These are phyloP conservation scores for Sparassis latifolia DNA, from an alignment of 1,284 basidiomycete species.

Conservation along the genomic window DNA sequence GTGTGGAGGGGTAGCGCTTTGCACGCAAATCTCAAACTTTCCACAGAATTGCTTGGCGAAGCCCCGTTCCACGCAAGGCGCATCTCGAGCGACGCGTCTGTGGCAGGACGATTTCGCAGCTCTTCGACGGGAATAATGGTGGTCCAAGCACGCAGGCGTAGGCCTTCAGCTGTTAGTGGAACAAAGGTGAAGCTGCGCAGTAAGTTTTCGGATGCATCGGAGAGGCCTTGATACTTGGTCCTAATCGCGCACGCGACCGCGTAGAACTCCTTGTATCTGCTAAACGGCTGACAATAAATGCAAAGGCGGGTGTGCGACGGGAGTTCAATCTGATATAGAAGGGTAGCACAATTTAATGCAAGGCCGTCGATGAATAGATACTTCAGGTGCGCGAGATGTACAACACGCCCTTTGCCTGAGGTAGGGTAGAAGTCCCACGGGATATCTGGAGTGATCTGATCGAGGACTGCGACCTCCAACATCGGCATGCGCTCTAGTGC, in stretches of 20 bases:
- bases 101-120: neutral
- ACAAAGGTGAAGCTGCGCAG: conserved; percentile 4
- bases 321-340: conserved; percentile 2
- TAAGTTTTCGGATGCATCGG: neutral
- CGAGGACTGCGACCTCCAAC: conserved; percentile 2
- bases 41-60: neutral
- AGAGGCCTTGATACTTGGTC: neutral
- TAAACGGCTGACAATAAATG: conserved; percentile 2
- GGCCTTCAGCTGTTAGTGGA: neutral
- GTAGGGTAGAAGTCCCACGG: conserved; percentile 6
- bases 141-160: conserved; percentile 2
- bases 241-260: conserved; percentile 1
- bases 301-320: conserved; percentile 1
- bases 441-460: conserved; percentile 3
- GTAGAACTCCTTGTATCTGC: conserved; percentile 2
- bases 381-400: conserved; percentile 1
- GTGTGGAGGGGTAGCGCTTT: conserved; percentile 2
- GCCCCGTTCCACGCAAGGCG: conserved; percentile 1
- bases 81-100: neutral
- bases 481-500: conserved; percentile 6
- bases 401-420: neutral
- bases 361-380: conserved; percentile 4
- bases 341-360: conserved; percentile 1
- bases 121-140: neutral
- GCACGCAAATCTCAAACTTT: conserved; percentile 1